Conservation (phyloP, 2,329 filamentous ascomycete genomes). For the Rhynchosporium graminicola region DNA sequence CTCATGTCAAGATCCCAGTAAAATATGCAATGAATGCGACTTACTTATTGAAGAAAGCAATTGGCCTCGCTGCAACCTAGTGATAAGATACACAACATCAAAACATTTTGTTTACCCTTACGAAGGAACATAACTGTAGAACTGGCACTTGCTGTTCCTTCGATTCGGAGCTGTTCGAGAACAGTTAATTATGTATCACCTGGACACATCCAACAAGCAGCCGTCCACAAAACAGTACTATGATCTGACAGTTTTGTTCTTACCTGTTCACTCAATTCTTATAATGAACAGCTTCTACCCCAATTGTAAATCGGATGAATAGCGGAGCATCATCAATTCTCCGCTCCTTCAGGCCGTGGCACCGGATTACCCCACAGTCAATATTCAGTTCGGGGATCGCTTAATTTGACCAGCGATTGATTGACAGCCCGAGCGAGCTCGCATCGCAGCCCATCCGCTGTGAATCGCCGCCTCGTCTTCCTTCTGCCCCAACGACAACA, state of each 20-base stretch:
- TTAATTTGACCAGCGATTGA: conserved; percentile 6
- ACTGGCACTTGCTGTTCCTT: too few relatives aligned
- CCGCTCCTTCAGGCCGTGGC: not conserved
- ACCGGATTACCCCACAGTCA: conserved; percentile 17
- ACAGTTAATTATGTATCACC: not conserved
- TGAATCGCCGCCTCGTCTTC: conserved; percentile 19
- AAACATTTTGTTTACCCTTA: too few relatives aligned
- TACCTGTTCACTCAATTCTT: not conserved
- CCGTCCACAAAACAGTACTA: not conserved
- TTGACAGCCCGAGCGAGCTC: conserved; percentile 16
- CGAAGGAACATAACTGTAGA: too few relatives aligned
- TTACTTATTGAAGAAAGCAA: too few relatives aligned
- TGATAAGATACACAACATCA: too few relatives aligned
- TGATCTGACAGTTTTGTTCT: not conserved
- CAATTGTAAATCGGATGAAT: not conserved
- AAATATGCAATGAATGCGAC: too few relatives aligned
- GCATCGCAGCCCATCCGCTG: conserved; percentile 6
- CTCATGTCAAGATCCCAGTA: too few relatives aligned
- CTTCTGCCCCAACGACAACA: conserved; percentile 1
- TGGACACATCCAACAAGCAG: not conserved
- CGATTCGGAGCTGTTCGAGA: conserved; percentile 3
- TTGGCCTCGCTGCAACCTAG: too few relatives aligned
- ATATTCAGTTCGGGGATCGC: conserved; percentile 2
- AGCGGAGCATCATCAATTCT: not conserved
- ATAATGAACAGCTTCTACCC: not conserved